Percentiles rank a stretch among this genome's conserved stretches.
Conservation (phyloP, 768 basidiomycete genomes). For the Auricularia cornea region DNA sequence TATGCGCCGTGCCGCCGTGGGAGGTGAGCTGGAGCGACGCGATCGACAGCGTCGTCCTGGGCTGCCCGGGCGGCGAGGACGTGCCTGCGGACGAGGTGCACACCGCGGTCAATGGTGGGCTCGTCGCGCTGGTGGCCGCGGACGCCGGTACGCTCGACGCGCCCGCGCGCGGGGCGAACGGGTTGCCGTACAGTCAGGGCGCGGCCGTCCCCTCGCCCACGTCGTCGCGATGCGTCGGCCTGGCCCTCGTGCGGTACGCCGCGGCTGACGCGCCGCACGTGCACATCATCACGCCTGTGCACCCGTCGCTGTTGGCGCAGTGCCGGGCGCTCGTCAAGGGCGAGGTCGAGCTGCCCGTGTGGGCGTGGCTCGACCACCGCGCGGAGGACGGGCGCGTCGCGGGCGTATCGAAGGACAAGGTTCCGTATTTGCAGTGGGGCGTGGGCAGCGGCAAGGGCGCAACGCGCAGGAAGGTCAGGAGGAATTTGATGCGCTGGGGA, state of each 20-base stretch:
- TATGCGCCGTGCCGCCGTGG: constrained; percentile 65
- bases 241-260: constrained; percentile 58
- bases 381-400: constrained; percentile 41
- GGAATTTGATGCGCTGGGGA: constrained; percentile 80
- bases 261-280: constrained; percentile 21
- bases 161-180: not conserved
- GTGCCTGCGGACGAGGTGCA: constrained; percentile 61
- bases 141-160: constrained; percentile 36
- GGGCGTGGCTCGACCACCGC: constrained; percentile 76
- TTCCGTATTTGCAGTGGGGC: constrained; percentile 77
- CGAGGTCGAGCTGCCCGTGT: constrained; percentile 79
- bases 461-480: constrained; percentile 62
- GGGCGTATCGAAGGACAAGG: constrained; percentile 42
- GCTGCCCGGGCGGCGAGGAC: constrained; percentile 72
- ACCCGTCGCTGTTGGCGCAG: constrained; percentile 34
- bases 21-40: constrained; percentile 52
- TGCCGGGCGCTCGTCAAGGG: constrained; percentile 62
- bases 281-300: constrained; percentile 77
- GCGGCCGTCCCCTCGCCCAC: constrained; percentile 46
- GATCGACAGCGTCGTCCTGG: constrained; percentile 56
- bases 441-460: constrained; percentile 62
- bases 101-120: constrained; percentile 66
- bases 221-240: constrained; percentile 58
- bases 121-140: constrained; percentile 66
- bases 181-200: constrained; percentile 52